Base-by-base conservation (phyloP, 192 early-diverging fungal species). In the Coemansia sp. region DNA sequence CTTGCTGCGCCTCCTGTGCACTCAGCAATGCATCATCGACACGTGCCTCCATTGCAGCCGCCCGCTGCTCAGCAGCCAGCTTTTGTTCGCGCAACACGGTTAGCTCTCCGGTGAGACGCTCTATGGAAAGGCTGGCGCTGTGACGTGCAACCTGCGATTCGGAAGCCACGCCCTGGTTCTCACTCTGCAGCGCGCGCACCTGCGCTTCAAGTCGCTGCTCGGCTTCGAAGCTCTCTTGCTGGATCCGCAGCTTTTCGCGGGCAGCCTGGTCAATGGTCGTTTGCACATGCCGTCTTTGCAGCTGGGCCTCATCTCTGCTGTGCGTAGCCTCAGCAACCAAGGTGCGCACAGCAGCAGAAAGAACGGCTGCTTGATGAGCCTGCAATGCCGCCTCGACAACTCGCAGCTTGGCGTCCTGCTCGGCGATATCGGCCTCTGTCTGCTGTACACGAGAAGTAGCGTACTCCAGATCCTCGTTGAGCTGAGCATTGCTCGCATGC, bases 81-180 rank as follows among this genome's bases (percentile, higher is more conserved):
- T 72, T 75, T 34, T 81, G 78, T 60, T 81, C 78, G 29, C 52
- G 54, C n/a, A 72, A 56, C 40, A 75, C 78, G 5, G 67, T 64
- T 56, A 81, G 63, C 67, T 81, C 78, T 31, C 78, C 78, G 12
- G 66, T 66, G 50, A 81, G 48, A n/a, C 78, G 78, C 60, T 81
- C 78, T 12, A 68, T 63, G 5, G 70, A 66, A 38, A 74, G 57
- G 17, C 63, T 59, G 17, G 78, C 72, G 34, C 78, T 81, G 56
- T 75, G 78, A 8, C 61, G 72, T n/a, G 77, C 64, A 25, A 75
- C 51, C 48, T 68, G 68, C n/a, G 73, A 68, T 48, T 80, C 77
- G 16, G 77, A 69, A 18, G 56, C 28, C 20, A 58, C 50, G 31
- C 70, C 77, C 54, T 80, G 72, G 29, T 64, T 71, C 66, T 66